Base-by-base conservation (phyloP, 2,329 filamentous ascomycete genomes). In the Stagonosporopsis cucurbitacearum region DNA sequence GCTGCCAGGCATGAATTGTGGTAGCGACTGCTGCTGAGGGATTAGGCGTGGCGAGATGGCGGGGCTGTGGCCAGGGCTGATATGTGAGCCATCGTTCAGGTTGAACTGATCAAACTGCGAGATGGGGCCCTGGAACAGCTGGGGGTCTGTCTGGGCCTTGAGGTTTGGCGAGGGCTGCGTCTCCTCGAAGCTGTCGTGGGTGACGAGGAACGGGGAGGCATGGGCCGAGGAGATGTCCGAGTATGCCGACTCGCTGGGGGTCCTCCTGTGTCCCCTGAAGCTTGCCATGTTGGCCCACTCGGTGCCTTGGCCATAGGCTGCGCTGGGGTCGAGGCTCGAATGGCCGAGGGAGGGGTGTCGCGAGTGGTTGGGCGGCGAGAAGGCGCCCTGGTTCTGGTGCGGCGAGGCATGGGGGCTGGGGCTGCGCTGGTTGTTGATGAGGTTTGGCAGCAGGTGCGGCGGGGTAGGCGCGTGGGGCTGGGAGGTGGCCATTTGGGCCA, bases 221-320 rank as follows among this genome's bases (percentile, higher is more conserved):
- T 90, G 88, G 15, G 88, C 90, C 17, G 92, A 96, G 2, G 86
- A 96, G 6, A 96, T 88, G 64, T 97, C 94, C 2, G 92, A 96
- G 68, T 89, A 92, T 7, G 55, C 50, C 66, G 79, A 77, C 63
- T 97, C 94, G n/a, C 93, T 97, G 1, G 91, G 90, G 33, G 86
- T 88, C 68, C 93, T 86, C 65, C 92, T 85, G 72, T 97, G 94
- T n/a, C 85, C 82, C 63, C 91, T 88, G 70, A 96, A 97, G 57
- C 81, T 78, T 33, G 79, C 77, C 64, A 83, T 83, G 69, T 79
- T 80, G 30, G 80, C 79, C 86, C 86, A 89, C 59, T 89, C 86
- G 41, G 78, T 77, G 44, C 79, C 77, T 59, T 82, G 80, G 39
- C 82, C 78, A 64, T 83, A 88, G 45, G 84, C 83, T 2, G 85